phyloP scores from a whole-genome alignment of 352 stramenopile species.

The Phytophthora europaea region DNA sequence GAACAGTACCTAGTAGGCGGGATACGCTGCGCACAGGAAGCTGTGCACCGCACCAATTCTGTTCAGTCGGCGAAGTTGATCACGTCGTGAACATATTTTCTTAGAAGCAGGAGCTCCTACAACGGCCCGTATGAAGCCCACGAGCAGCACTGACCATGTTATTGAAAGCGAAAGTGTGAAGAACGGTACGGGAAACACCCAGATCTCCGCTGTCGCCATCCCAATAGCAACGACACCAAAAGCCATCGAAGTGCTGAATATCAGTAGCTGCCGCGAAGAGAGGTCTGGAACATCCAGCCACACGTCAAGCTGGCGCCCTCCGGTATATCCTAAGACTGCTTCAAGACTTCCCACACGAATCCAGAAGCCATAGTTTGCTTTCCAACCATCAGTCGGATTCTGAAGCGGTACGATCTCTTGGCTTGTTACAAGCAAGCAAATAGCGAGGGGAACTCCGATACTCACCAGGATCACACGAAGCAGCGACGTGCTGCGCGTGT shows the following conservation, averaged over 20 bases:
- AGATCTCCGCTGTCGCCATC: not conserved
- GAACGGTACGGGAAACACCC: conserved; percentile 1
- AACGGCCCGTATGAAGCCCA: not conserved
- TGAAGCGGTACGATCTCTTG: conserved; percentile 17
- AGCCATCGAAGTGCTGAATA: not conserved
- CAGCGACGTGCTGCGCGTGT: conserved; percentile 12
- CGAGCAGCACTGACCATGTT: not conserved
- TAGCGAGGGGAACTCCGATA: not conserved
- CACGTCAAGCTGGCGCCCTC: not conserved
- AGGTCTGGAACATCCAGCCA: not conserved
- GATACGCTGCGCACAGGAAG: not conserved
- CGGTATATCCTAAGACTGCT: not conserved
- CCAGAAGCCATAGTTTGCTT: conserved; percentile 18
- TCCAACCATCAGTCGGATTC: conserved; percentile 6
- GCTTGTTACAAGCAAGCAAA: not conserved
- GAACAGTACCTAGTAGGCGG: not conserved
- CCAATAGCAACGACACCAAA: not conserved
- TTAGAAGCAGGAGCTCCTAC: not conserved
- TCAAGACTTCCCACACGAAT: conserved; percentile 5
- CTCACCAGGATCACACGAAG: conserved; percentile 1
- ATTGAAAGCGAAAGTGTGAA: not conserved
- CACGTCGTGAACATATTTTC: conserved; percentile 1
- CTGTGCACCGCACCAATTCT: not conserved
- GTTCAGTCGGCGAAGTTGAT: conserved; percentile 8
- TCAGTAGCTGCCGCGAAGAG: not conserved